Base-by-base conservation (phyloP, 2,329 filamentous ascomycete species). In the Thyridium curvatum region DNA sequence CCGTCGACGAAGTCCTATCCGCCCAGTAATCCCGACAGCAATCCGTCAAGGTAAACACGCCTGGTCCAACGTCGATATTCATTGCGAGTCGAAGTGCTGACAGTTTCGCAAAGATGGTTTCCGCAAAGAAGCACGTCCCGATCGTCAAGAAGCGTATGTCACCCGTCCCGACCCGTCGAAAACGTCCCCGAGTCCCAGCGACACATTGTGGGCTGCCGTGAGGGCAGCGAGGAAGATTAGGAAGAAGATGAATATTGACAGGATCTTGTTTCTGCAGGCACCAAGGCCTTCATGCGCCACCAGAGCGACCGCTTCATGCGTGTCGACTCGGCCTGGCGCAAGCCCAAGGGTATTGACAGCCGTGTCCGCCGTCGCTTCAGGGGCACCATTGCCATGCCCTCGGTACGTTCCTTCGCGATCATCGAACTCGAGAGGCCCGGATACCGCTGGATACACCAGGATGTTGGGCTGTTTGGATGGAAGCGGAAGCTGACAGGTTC, bases 301-400 rank as follows among this genome's bases (percentile, higher is more conserved):
- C 93, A 98, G 83, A 86, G 80, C 71, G 93, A 97, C 74, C 84
- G 84, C 68, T 98, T 94, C 79, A 95, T 83, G 77, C 84, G 93
- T 67, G 83, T 97, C 57, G 83, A 78, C 65, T 68, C 85, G 56
- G 84, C 80, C 79, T 98, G 93, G 93, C 86, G 93, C 75, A 98
- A 97, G 82, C 93, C 93, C 58, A 98, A 98, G 87, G 93, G 93
- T 88, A 98, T 98, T 72, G 93, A 98, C 77, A 94, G 90, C 79
- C 78, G 86, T 63, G 91, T 98, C 67, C 86, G 93, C 68, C 83
- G 93, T 79, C 87, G 93, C 57, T 98, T 98, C 81, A 89, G 87
- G 74, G 88, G 93, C 64, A 87, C 86, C 74, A 84, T 85, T 71
- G 81, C 82, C 64, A 97, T 98, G 91, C 93, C 93, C 73, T 94